phyloP scores from a whole-genome alignment of 306 rosid species.

The Arachis hypogaea region DNA sequence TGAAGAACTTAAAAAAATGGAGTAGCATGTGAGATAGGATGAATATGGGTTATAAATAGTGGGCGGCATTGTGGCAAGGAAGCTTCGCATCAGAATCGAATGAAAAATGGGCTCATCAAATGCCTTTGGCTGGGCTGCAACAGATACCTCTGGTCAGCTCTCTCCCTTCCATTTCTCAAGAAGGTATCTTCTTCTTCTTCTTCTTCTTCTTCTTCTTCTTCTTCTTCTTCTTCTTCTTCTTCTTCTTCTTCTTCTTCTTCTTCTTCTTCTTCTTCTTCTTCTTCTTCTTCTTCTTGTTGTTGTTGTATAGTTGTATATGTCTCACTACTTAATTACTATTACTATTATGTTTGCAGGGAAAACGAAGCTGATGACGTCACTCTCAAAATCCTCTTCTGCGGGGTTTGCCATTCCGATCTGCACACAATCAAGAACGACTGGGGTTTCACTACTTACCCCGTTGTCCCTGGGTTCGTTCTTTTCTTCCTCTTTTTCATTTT shows the following conservation, averaged over 20 bases:
- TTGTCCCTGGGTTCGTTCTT: slow-evolving; percentile 79
- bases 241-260: neutral
- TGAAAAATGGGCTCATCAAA: slow-evolving; percentile 44
- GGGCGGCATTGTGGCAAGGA: no score
- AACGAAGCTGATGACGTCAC: slow-evolving; percentile 75
- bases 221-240: neutral
- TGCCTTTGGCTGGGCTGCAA: slow-evolving; percentile 60
- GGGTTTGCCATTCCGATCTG: slow-evolving; percentile 94
- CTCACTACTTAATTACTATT: no score
- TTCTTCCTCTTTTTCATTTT: neutral
- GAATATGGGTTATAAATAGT: no score
- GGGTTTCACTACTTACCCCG: slow-evolving; percentile 79
- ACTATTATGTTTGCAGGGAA: slow-evolving; percentile 54
- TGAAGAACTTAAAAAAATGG: no score
- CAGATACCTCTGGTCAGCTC: slow-evolving; percentile 50
- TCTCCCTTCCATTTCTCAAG: slow-evolving; percentile 59
- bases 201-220: neutral
- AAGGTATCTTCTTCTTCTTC: slow-evolving; percentile 38
- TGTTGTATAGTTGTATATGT: no score
- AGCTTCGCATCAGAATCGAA: no score
- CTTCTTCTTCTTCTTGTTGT: no score
- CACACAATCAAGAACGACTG: slow-evolving; percentile 74
- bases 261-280: neutral
- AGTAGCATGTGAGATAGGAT: no score
- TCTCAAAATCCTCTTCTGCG: slow-evolving; percentile 72